Percentiles rank a stretch among this genome's conserved stretches.
These are phyloP conservation scores for Wickerhamiella kazuoi DNA, from an alignment of 805 yeast genomes.

Conservation along the genomic window DNA sequence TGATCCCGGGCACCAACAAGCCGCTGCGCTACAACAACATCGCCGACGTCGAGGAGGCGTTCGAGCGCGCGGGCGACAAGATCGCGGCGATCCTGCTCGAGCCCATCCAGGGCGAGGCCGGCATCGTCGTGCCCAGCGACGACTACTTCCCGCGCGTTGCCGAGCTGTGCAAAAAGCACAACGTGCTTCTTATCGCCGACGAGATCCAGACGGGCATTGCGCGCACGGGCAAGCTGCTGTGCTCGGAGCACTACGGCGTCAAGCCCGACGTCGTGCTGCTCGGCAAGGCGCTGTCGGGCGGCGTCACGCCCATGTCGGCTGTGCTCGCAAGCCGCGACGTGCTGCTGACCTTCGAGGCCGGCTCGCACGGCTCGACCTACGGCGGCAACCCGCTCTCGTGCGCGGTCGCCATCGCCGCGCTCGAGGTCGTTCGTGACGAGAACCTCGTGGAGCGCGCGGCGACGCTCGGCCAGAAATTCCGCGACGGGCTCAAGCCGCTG, in stretches of 20 bases:
- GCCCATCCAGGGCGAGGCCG: constrained; percentile 98
- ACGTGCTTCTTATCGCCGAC: constrained; percentile 80
- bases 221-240: constrained; percentile 86
- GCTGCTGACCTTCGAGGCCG: constrained; percentile 80
- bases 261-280: constrained; percentile 79
- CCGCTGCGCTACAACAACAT: constrained; percentile 66
- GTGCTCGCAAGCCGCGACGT: constrained; percentile 79
- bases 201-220: constrained; percentile 97
- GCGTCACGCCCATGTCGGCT: constrained; percentile 82
- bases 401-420: constrained; percentile 82
- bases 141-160: constrained; percentile 62
- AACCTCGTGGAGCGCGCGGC: constrained; percentile 62
- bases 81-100: constrained; percentile 84
- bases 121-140: constrained; percentile 81
- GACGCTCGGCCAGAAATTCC: constrained; percentile 52
- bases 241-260: constrained; percentile 70
- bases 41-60: constrained; percentile 73
- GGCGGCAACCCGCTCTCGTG: constrained; percentile 96
- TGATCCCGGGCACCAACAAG: constrained; percentile 53
- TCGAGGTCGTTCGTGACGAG: constrained; percentile 79
- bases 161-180: constrained; percentile 60
- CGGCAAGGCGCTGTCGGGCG: constrained; percentile 93
- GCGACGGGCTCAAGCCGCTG: constrained; percentile 25
- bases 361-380: constrained; percentile 93
- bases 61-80: constrained; percentile 54